Conservation (phyloP, 2,329 filamentous ascomycete genomes). For the Chrysosporium queenslandicum region DNA sequence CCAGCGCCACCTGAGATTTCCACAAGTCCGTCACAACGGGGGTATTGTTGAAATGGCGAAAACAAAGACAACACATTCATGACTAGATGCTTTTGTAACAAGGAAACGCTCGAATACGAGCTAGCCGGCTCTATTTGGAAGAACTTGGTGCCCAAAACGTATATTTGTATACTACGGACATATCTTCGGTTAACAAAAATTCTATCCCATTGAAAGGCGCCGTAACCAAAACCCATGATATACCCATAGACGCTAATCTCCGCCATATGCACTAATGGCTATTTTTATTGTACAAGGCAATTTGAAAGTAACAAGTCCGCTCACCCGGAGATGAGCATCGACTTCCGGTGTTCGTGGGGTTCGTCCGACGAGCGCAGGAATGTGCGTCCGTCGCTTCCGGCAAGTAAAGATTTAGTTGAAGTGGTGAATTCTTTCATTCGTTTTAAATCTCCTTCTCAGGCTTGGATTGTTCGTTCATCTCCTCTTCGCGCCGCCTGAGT, state of each 20-base stretch:
- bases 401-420: not conserved
- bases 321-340: not conserved
- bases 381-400: not conserved
- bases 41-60: not conserved
- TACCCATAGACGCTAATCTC: conserved; percentile 7
- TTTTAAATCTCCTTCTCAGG: not conserved
- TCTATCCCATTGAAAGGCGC: conserved; percentile 1
- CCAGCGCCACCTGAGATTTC: not conserved
- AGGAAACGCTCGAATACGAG: not conserved
- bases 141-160: not conserved
- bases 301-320: not conserved
- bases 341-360: not conserved
- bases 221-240: conserved; percentile 7
- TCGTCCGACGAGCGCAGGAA: not conserved
- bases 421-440: not conserved
- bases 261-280: conserved; percentile 7
- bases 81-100: not conserved
- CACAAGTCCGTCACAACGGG: not conserved
- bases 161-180: not conserved
- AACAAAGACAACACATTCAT: not conserved
- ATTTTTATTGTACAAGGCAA: conserved; percentile 11
- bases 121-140: not conserved
- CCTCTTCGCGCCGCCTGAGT: conserved; percentile 12
- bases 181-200: conserved; percentile 2
- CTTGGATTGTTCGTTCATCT: conserved; percentile 4